Base-by-base conservation (phyloP, 306 rosid genomes). In the Corylus heterophylla region DNA sequence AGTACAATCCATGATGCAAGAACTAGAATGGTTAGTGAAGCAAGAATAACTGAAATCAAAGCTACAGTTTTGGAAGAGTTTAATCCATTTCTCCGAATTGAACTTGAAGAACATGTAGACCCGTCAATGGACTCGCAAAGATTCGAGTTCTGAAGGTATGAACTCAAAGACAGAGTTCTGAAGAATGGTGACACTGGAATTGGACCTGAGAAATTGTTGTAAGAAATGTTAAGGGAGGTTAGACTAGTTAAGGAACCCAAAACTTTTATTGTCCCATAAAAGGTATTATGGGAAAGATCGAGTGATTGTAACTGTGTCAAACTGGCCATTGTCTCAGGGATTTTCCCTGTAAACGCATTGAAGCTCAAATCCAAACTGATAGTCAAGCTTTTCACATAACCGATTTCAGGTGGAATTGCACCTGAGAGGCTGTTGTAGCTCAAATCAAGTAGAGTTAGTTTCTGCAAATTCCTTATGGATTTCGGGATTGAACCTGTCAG, bases 151-250 rank as follows among this genome's bases (percentile, higher is more conserved):
- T 87, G 87, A 79, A 88, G 77, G 76, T 85, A 95, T 27, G 99
- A 84, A 85, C 76, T 81, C 17, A 81, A 82, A 51, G 98, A 88
- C 49, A 93, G 71, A 20, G 94, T 91, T 87, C 90, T 82, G 83
- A 96, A 88, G 81, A 96, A 93, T 35, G 97, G 96, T 25, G 98
- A 90, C 31, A 91, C 86, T 2, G 98, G 98, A 56, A 96, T 89
- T 52, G 97, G 93, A 81, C 98, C 99, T 14, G 99, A 92, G 87
- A 95, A 95, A 71, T 91, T 90, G 87, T 93, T 95, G 89, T 31
- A 88, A 48, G 99, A 93, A 79, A 95, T 90, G 74, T 95, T 90
- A 18, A 95, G 89, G 55, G 86, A 86, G 50, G 99, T 86, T 48
- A 95, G 94, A 82, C 99, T 95, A 51, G 96, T 85, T 62, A 95